A percentile compares a stretch with the other conserved stretches of the same genome.
phyloP scores from a whole-genome alignment of 371 early-diverging fungal species.

The Umbelopsis sp. region DNA sequence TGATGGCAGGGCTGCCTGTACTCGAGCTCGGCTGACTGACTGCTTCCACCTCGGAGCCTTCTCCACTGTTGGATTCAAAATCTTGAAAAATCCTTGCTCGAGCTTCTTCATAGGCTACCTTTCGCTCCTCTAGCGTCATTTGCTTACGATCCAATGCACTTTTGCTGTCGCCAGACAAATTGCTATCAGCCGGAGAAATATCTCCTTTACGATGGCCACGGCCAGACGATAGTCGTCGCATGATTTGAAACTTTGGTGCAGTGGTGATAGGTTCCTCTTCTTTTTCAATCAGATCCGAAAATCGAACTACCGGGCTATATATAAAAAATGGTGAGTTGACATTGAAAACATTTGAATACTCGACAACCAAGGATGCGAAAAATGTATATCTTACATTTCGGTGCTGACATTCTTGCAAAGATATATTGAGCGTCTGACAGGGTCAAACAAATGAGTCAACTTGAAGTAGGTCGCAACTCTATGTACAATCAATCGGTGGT shows the following conservation, averaged over 20 bases:
- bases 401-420: slow-evolving; percentile 64
- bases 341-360: no score
- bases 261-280: slow-evolving; percentile 28
- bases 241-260: slow-evolving; percentile 50
- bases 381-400: slow-evolving; percentile 55
- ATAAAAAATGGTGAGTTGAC: background rate
- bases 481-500: slow-evolving; percentile 78
- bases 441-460: slow-evolving; percentile 66
- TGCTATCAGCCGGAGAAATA: slow-evolving; percentile 13
- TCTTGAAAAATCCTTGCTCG: slow-evolving; percentile 80
- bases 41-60: background rate
- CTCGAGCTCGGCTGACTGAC: slow-evolving; percentile 2
- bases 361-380: no score
- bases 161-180: slow-evolving; percentile 32
- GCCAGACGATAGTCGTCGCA: slow-evolving; percentile 44
- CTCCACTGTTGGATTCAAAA: slow-evolving; percentile 25
- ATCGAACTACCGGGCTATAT: slow-evolving; percentile 52
- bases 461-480: slow-evolving; percentile 75
- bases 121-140: slow-evolving; percentile 71
- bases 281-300: slow-evolving; percentile 49
- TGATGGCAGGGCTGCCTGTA: slow-evolving; percentile 10
- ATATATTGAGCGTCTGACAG: slow-evolving; percentile 60
- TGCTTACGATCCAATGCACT: slow-evolving; percentile 49
- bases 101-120: slow-evolving; percentile 76
- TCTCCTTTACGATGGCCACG: slow-evolving; percentile 25